phyloP scores from a whole-genome alignment of 1,284 basidiomycete genomes.

The Lignosus rhinocerotis region DNA sequence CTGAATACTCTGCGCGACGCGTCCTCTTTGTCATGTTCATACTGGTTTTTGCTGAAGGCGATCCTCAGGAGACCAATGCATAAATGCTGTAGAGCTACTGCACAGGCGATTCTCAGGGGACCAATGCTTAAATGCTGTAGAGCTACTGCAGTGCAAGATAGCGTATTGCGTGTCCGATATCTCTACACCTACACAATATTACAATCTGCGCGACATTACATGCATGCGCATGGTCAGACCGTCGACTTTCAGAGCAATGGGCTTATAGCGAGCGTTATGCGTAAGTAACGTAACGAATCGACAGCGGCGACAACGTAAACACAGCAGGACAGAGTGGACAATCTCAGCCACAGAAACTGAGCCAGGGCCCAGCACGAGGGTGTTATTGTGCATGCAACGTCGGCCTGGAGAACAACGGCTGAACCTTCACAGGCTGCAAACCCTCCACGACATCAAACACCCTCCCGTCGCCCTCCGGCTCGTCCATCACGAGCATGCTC shows the following conservation, averaged over 20 bases:
- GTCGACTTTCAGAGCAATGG: neutral
- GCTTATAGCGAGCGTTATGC: neutral
- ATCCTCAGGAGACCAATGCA: neutral
- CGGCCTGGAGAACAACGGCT: slow-evolving; percentile 16
- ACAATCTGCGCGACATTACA: neutral
- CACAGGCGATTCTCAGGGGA: too few species aligned
- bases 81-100: neutral
- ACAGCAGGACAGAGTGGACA: neutral
- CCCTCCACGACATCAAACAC: slow-evolving; percentile 7
- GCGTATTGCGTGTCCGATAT: neutral
- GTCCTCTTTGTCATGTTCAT: neutral
- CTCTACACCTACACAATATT: slow-evolving; percentile 12
- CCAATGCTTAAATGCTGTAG: neutral
- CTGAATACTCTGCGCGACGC: neutral
- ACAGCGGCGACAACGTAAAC: neutral
- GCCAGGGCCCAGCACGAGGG: too few species aligned
- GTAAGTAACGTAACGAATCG: neutral
- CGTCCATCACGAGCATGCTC: slow-evolving; percentile 9
- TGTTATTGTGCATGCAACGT: slow-evolving; percentile 1
- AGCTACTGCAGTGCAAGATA: neutral
- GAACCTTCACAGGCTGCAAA: slow-evolving; percentile 3
- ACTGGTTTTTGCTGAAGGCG: neutral
- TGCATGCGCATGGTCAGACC: neutral
- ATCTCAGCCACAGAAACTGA: neutral
- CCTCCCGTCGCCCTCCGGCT: slow-evolving; percentile 4